Base-by-base conservation (phyloP, 2,329 filamentous ascomycete species). In the Epichloe bromicola region DNA sequence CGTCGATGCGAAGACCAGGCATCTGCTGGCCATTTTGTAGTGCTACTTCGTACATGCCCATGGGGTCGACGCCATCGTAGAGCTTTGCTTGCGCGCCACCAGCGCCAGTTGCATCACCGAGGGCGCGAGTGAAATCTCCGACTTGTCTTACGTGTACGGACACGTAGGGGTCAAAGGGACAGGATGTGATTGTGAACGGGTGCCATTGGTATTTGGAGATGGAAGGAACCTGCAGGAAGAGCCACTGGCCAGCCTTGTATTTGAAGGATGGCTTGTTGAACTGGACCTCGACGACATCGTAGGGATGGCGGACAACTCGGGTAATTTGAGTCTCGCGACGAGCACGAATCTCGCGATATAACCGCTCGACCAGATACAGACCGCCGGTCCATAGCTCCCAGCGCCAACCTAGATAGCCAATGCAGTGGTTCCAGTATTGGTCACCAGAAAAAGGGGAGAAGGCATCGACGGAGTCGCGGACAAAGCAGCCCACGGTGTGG, bases 201-300 rank as follows among this genome's bases (percentile, higher is more conserved):
- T 98, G 93, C 93, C 93, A 98, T 72, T 98, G 89, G 63, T 88
- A 83, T 60, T 76, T 80, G 57, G 88, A 95, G 50, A 98, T 81
- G 6, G 86, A 84, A 0, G 93, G 93, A 23, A 95, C 83, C 67
- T 97, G 91, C 53, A 98, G 76, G 74, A 97, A 97, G 38, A 97
- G 81, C 90, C 91, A 98, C 71, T 98, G 93, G 34, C 93, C 93
- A 14, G 93, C 86, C 78, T 95, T 97, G 80, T 98, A 98, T 63
- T 83, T 88, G 85, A 98, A 95, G 52, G 86, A 93, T 5, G 91
- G 88, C 73, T 98, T 98, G 66, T 78, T 79, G 72, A 98, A 97
- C 66, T 98, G 93, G 55, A 98, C 90, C 71, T 98, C 93, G 63
- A 97, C 88, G 48, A 90, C 91, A 64, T 96, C 89, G 65, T 96